Evolutionary conservation across 331 rosid genomes (phyloP).

Genomic region (Prunus yedoensis): DNA sequence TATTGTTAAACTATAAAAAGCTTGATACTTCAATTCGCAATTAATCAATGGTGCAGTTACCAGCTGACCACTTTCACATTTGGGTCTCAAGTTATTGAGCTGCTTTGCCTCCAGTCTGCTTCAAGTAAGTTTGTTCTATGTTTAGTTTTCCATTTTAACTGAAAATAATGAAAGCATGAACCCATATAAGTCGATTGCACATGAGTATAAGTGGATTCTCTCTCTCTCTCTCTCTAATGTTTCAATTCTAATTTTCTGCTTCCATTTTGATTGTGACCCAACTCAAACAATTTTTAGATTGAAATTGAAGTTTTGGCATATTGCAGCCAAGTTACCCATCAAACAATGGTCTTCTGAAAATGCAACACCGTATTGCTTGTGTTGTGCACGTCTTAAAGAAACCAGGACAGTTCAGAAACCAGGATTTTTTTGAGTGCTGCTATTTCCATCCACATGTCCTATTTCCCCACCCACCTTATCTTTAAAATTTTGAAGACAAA

Average conservation of each 20-base stretch:
- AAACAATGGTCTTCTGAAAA: no score
- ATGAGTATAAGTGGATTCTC: no score
- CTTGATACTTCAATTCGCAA: not conserved
- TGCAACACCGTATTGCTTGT: no score
- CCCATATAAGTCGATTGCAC: no score
- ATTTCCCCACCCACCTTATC: no score
- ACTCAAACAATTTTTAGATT: not conserved
- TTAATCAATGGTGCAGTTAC: constrained; percentile 47
- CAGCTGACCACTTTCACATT: constrained; percentile 71
- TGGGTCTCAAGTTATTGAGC: constrained; percentile 74
- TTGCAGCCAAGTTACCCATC: no score
- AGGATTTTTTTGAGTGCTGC: not conserved
- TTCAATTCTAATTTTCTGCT: no score
- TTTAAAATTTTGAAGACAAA: no score
- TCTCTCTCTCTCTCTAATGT: no score
- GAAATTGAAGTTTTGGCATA: not conserved
- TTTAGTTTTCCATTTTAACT: not conserved
- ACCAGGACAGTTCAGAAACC: not conserved
- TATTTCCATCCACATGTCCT: no score
- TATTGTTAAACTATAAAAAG: not conserved
- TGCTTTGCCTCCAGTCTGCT: constrained; percentile 79
- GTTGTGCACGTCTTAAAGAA: not conserved
- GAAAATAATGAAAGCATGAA: no score
- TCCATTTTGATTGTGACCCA: no score
- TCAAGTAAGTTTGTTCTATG: constrained; percentile 58